Evolutionary conservation across 1,139 yeast genomes (phyloP), one percentile per base, ranked within the genome.

Genomic region (Hemisphaericaspora xylanilytica): DNA sequence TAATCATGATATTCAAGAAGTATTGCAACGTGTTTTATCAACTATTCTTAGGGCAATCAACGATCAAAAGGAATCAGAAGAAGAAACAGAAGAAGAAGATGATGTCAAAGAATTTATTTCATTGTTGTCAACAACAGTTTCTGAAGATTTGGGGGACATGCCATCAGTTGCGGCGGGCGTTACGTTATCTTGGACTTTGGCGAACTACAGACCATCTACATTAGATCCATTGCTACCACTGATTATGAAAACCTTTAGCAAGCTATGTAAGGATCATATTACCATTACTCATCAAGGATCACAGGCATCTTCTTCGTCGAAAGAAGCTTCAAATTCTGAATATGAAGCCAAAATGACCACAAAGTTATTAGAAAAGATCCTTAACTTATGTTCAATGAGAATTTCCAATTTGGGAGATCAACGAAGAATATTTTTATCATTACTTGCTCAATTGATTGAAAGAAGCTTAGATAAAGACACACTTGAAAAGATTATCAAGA

Each of bases 101-200:
- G 80, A 75, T 30, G 76, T 78, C 2, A 80, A 78, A 48, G 67
- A 72, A 5, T 89, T 90, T 54, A 65, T 86, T 39, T 63, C 73
- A 2, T 67, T 81, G 37, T 63, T 92, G 39, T 75, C 79, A 3
- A 68, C 80, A 10, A 84, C 88, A 5, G 82, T 90, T 24, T 78
- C 86, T 8, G 97, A 92, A 53, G 96, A 90, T 58, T 69, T 94
- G 49, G 81, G 85, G 36, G 83, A 82, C 36, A 81, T 83, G 52
- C 82, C 86, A n/a, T 82, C 94, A 0, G 80, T 86, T 36, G 92
- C 95, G 13, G 94, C 97, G 7, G 96, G 97, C 48, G 90, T 90
- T 1, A 83, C 89, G 14, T 67, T 92, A 36, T 82, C 94, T 2
- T 84, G 94, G 84, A 85, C 95, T 0, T 65, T 90, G 42, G 87